A percentile compares a stretch with the other conserved stretches of the same genome.
These are phyloP conservation scores for Pyrenophora tritici-repentis DNA, from an alignment of 2,329 filamentous ascomycete species.

Conservation along the genomic window DNA sequence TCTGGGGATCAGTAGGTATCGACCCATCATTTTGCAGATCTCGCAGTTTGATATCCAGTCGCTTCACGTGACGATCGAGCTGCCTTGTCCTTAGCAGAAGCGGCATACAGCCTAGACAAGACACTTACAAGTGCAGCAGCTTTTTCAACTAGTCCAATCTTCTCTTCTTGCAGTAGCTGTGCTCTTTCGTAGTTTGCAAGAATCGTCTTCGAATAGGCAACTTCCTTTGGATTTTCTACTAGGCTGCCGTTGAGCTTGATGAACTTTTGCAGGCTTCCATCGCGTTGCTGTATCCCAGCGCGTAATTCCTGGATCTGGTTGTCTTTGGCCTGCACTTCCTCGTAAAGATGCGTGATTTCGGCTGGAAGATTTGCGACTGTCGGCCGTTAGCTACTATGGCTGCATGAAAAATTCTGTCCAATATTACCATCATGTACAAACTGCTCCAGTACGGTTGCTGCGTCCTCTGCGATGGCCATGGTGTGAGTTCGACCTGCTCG, in stretches of 20 bases:
- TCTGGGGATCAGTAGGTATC: conserved; percentile 61
- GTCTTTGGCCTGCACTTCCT: conserved; percentile 83
- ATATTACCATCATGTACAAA: conserved; percentile 68
- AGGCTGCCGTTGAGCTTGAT: conserved; percentile 78
- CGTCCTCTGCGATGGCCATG: conserved; percentile 59
- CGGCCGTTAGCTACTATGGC: conserved; percentile 13
- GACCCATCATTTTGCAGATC: conserved; percentile 64
- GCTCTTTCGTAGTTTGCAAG: conserved; percentile 70
- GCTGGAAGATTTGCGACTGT: conserved; percentile 76
- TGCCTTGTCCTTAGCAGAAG: conserved; percentile 28
- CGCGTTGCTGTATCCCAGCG: conserved; percentile 71
- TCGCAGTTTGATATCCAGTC: conserved; percentile 65
- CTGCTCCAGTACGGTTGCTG: conserved; percentile 75
- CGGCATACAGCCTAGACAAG: neutral
- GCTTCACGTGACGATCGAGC: conserved; percentile 67
- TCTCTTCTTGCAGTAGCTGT: conserved; percentile 74
- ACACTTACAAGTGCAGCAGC: conserved; percentile 62
- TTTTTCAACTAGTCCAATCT: conserved; percentile 71
- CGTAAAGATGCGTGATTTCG: conserved; percentile 81
- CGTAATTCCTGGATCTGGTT: conserved; percentile 70
- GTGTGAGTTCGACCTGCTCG: neutral
- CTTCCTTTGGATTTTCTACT: conserved; percentile 75
- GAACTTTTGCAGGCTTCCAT: conserved; percentile 78
- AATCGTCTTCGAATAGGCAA: conserved; percentile 68
- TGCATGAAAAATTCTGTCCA: neutral